Base-by-base conservation (phyloP, 2,329 filamentous ascomycete species). In the Apiospora phragmitis region DNA sequence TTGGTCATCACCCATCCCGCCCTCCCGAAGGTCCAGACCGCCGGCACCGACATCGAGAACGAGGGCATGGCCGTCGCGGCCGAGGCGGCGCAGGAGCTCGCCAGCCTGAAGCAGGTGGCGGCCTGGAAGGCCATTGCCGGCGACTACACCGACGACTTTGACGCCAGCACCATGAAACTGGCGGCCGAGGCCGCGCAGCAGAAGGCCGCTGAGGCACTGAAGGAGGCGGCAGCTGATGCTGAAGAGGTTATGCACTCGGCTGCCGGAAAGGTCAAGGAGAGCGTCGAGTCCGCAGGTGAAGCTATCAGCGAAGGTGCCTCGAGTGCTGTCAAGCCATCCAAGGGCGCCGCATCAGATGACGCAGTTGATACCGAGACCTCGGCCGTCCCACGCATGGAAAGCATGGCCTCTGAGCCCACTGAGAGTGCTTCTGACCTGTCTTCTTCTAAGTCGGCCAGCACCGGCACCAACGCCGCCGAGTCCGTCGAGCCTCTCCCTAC, bases 1-100 rank as follows among this genome's bases (percentile, higher is more conserved):
- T 88, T 95, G 69, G 93, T 94, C 49, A 88, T 92, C 71, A 87
- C 90, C 4, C 93, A 98, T 78, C 89, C 92, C 11, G 90, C 89
- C 35, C 85, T 98, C 16, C 83, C 87, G 26, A 84, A 89, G 69
- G 93, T 94, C 24, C 91, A 92, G 76, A 85, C 90, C 42, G 88
- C 90, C 47, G 90, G 90, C 6, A 88, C 89, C 59, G 89, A 91
- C 65, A 81, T 97, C 21, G 91, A 98, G 78, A 91, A 92, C 65
- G 86, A 90, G 69, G 95, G 90, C 69, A 98, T 98, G 94, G 85
- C 86, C 24, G 85, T 93, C 71, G 94, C 96, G 5, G 91, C 94
- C 71, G 84, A 89, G 42, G 91, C 94, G 24, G 95, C 95, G 21
- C 91, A 90, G 76, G 94, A 98, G 79, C 87, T 99, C 35, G 87